Evolutionary conservation across 768 basidiomycete genomes (phyloP), one percentile per base, ranked within the genome.

Genomic region (Tylopilus felleus): DNA sequence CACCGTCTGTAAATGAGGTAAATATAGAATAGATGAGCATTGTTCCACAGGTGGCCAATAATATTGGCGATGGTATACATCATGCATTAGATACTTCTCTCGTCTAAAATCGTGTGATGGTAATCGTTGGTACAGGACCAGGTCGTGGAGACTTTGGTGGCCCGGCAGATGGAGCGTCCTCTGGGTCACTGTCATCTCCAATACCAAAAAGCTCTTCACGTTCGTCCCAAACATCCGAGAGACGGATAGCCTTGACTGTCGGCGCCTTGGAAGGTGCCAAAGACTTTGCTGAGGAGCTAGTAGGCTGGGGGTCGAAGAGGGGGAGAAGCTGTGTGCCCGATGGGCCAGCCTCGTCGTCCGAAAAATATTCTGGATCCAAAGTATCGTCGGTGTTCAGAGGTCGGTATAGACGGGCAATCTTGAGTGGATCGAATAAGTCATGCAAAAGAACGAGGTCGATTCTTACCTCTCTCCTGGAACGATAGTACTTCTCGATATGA

Each of bases 331-430:
- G 86, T 1, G 80, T 79, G 12, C 74, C 77, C 12, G 68, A 55
- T 63, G 69, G 16, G 68, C 74, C 46, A 12, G 79, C 76, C 17
- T 78, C 80, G 22, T 80, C 79, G 19, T 71, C 69, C 48, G 58
- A 60, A 36, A 44, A 53, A 21, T 85, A 80, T 36, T 81, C 81
- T 2, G 75, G 73, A 38, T 88, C 85, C 38, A 80, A 79, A 29
- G 71, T 49, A 62, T 72, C 56, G 57, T 79, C 81, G 2, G 76
- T 77, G 51, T 80, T 72, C 31, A 93, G 73, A 0, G 90, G 90
- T 39, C 80, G 83, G 68, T 93, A 93, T 5, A 93, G 74, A 5
- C 88, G 83, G 19, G 83, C 77, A 55, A 93, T 93, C 88, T 90
- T 59, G 22, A 44, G 12, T 21, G 49, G 16, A 10, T 46, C 23